Base-by-base conservation (phyloP, 106 monocot species). In the Dactylorhiza incarnata region DNA sequence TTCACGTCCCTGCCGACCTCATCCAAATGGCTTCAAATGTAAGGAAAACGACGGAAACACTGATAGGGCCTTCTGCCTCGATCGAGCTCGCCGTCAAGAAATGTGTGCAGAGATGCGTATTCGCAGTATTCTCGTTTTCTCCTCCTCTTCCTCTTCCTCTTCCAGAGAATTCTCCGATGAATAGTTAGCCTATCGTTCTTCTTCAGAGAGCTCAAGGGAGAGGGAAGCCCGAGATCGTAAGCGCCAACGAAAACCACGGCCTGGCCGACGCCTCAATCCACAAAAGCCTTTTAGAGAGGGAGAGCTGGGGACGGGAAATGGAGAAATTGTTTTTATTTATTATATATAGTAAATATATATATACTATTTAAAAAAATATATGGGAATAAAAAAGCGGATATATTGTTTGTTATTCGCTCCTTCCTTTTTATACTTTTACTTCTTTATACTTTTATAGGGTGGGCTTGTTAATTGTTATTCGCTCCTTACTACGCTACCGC, bases 241-340 rank as follows among this genome's bases (percentile, higher is more conserved):
- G 49, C 51, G 54, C 44, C 49, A 82, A 72, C 72, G 72, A 66
- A 82, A 73, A 66, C 77, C 82, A 82, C 82, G 73, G 77, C 82
- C 65, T 52, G 51, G 59, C 44, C 68, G 54, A 68, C 68, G 50
- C 69, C 45, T 66, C 29, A 66, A 26, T 5, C 66, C 24, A 3
- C 65, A 62, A 23, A 25, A 3, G 6, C 59, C n/a, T n/a, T n/a
- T n/a, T n/a, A n/a, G n/a, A n/a, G n/a, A n/a, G n/a, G n/a, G n/a
- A n/a, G 20, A 29, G 65, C 26, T 22, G 62, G 23, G 62, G 9
- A 52, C 52, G 15, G 13, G 52, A 52, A 52, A 9, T 11, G 37
- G 15, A 15, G 52, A 52, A 52, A 52, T 37, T 52, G 6, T 0
- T 52, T 52, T 52, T 11, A 1, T 52, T 52, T 11, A 52, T n/a